Base-by-base conservation (phyloP, 495 filamentous ascomycete genomes). In the Penicillium coprophilum region DNA sequence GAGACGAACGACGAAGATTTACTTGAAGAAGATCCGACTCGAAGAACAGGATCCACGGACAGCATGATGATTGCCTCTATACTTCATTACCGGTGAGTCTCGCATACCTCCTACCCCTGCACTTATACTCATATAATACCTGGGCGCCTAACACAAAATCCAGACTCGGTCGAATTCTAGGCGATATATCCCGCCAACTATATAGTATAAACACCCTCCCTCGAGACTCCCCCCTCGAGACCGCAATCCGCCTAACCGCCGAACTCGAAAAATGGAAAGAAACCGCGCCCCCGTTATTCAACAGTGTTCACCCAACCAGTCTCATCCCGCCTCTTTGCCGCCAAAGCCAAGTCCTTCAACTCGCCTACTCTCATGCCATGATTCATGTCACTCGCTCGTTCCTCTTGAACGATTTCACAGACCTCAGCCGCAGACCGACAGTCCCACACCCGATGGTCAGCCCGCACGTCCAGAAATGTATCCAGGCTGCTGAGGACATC, bases 311-410 rank as follows among this genome's bases (percentile, higher is more conserved):
- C 28, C 69, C 70, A 44, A 76, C 72, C 6, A 77, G 74, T 44
- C 63, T 85, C 11, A 79, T 82, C 21, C 74, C 72, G 23, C 68
- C 80, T n/a, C 79, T 81, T 30, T 77, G 77, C 24, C 66, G 81
- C 17, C 82, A 86, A 63, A 77, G 74, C 28, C 75, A 74, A 38
- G 74, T 83, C n/a, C 66, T 86, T 12, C 73, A 73, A 47, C 65
- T 85, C 20, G 76, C 82, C 12, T 77, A 80, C 55, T 72, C 69
- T 6, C 81, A 85, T 53, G 79, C 80, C 4, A 72, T 77, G 50
- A 84, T 86, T 32, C 75, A 85, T 31, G 68, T 78, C 9, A 79
- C 73, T n/a, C 75, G 83, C n/a, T 80, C 79, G 39, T 80, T 83
- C 27, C 70, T 86, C 24, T 64, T 84, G 10, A 77, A 72, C 49